A percentile compares a stretch with the other conserved stretches of the same genome.
Evolutionary conservation across 1,284 basidiomycete species (phyloP).

Genomic region (Vanrija humicola): DNA sequence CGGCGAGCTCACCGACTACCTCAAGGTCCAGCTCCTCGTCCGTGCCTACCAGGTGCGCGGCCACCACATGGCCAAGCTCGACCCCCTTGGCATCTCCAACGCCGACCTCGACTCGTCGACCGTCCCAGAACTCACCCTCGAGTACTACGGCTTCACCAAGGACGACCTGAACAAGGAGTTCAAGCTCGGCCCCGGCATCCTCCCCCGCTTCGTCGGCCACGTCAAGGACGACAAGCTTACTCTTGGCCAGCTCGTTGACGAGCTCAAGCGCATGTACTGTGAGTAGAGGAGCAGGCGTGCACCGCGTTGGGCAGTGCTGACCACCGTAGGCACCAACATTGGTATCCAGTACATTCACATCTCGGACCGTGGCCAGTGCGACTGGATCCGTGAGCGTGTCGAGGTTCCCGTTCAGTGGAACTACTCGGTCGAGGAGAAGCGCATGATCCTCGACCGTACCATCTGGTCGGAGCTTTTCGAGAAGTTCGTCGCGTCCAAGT

Average conservation of each 20-base stretch:
- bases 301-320: neutral
- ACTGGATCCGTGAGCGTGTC: constrained; percentile 97
- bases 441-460: constrained; percentile 96
- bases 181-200: constrained; percentile 87
- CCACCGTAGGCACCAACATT: constrained; percentile 70
- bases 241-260: constrained; percentile 85
- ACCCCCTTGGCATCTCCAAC: constrained; percentile 89
- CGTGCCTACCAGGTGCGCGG: constrained; percentile 98
- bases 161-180: constrained; percentile 92
- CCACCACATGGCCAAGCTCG: constrained; percentile 91
- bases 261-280: constrained; percentile 95
- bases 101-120: constrained; percentile 72
- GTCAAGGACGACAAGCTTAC: constrained; percentile 73
- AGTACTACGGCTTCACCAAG: constrained; percentile 91
- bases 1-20: constrained; percentile 83
- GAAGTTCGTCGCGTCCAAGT: constrained; percentile 97
- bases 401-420: constrained; percentile 98
- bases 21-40: constrained; percentile 95
- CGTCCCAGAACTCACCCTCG: constrained; percentile 85
- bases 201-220: constrained; percentile 76
- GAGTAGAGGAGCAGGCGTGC: constrained; percentile 37
- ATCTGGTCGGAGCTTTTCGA: constrained; percentile 99
- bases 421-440: constrained; percentile 96
- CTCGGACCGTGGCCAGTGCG: constrained; percentile 96
- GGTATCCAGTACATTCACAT: constrained; percentile 99